phyloP scores from a whole-genome alignment of 2,329 filamentous ascomycete species.

The Ophiostoma ulmi region DNA sequence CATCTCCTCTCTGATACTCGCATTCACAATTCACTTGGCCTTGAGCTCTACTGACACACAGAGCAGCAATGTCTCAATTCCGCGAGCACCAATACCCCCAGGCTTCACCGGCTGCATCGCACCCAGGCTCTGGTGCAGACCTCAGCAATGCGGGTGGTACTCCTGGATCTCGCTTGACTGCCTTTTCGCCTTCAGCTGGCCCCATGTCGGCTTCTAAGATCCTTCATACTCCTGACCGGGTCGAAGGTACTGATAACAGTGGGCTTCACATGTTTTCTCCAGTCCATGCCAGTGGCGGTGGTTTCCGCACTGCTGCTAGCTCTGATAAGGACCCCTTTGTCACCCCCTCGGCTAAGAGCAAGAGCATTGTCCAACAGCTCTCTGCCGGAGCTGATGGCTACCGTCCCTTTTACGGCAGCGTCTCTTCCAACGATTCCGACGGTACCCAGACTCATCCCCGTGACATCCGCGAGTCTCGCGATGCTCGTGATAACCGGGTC shows the following conservation, averaged over 20 bases:
- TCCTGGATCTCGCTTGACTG: slow-evolving; percentile 58
- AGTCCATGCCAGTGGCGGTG: slow-evolving; percentile 29
- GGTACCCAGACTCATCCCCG: slow-evolving; percentile 16
- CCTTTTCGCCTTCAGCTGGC: slow-evolving; percentile 57
- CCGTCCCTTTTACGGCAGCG: slow-evolving; percentile 43
- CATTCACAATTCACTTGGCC: too few relatives aligned
- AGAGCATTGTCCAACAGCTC: slow-evolving; percentile 43
- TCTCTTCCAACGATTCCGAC: slow-evolving; percentile 28
- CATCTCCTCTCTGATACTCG: neutral
- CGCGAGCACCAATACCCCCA: slow-evolving; percentile 40
- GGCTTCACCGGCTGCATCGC: slow-evolving; percentile 45
- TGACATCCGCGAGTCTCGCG: neutral
- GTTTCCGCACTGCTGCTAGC: slow-evolving; percentile 30
- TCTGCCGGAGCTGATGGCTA: slow-evolving; percentile 62
- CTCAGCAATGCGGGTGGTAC: slow-evolving; percentile 42
- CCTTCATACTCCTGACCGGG: slow-evolving; percentile 34
- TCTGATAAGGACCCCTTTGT: slow-evolving; percentile 53
- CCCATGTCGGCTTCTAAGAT: slow-evolving; percentile 40
- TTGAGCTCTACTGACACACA: neutral
- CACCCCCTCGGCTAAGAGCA: slow-evolving; percentile 35
- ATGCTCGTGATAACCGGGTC: neutral
- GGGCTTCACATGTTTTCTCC: slow-evolving; percentile 29
- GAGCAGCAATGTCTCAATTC: slow-evolving; percentile 37
- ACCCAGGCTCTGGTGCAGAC: slow-evolving; percentile 28
- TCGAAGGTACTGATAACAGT: slow-evolving; percentile 18